Evolutionary conservation across 75 land plant species (phyloP).

Genomic region (Azolla pinnata): DNA sequence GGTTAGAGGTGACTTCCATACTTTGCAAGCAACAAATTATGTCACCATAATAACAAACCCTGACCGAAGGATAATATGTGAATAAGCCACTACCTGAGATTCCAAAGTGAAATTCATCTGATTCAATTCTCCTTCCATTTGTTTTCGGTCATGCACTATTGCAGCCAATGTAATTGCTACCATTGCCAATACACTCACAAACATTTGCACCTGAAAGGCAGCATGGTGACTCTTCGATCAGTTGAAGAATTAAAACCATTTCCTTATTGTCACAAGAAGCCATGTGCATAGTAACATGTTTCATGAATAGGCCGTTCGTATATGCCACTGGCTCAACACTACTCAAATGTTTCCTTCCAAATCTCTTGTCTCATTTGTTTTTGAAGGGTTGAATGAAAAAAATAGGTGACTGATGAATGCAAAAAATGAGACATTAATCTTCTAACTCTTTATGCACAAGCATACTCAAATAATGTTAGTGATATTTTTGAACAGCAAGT

Average conservation of each 20-base stretch:
- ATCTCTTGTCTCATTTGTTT: too few species aligned
- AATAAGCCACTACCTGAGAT: slow-evolving; percentile 17
- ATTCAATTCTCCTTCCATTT: slow-evolving; percentile 33
- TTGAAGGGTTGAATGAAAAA: too few species aligned
- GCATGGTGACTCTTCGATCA: neutral
- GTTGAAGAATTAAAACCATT: neutral
- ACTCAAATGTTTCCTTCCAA: too few species aligned
- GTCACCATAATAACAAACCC: neutral
- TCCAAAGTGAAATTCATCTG: slow-evolving; percentile 38
- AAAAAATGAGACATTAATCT: neutral
- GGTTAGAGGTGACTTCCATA: neutral
- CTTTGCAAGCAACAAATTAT: neutral
- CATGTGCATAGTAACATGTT: neutral
- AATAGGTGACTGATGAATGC: neutral
- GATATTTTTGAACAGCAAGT: neutral
- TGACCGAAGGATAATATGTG: too few species aligned
- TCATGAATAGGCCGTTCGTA: neutral
- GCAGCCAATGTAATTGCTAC: slow-evolving; percentile 42
- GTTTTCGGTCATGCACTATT: slow-evolving; percentile 41
- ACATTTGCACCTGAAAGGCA: slow-evolving; percentile 37
- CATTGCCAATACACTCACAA: slow-evolving; percentile 39
- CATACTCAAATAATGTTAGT: neutral
- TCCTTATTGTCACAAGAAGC: neutral
- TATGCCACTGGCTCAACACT: neutral
- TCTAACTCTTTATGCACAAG: neutral